phyloP scores from a whole-genome alignment of 352 stramenopile species.

The Elongisporangium prolatum region DNA sequence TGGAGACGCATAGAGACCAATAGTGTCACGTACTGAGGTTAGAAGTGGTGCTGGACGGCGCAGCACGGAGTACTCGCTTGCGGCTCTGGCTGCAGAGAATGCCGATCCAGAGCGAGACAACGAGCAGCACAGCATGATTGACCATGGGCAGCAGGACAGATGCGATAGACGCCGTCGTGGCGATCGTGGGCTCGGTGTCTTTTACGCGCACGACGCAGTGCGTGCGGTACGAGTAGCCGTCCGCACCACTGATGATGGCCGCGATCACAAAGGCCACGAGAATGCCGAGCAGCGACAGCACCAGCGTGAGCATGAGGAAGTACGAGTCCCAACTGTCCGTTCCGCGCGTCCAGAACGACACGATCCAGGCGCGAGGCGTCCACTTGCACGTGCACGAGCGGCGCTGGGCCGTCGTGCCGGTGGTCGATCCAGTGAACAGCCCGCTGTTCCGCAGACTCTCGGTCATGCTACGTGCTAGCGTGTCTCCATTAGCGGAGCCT shows the following conservation, averaged over 20 bases:
- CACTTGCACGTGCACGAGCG: conserved; percentile 9
- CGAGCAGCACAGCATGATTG: conserved; percentile 66
- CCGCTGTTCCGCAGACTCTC: not conserved
- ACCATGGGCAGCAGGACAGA: conserved; percentile 48
- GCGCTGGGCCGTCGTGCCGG: conserved; percentile 9
- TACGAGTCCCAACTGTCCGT: conserved; percentile 75
- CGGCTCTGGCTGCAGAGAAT: conserved; percentile 75
- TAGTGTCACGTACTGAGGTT: conserved; percentile 60
- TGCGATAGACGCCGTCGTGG: conserved; percentile 34
- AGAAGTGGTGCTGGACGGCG: conserved; percentile 48
- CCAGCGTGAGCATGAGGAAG: conserved; percentile 49
- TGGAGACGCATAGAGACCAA: not conserved
- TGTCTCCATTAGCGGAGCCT: not conserved
- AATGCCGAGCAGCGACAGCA: conserved; percentile 46
- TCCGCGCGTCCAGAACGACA: conserved; percentile 48
- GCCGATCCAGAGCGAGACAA: conserved; percentile 65
- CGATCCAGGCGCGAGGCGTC: conserved; percentile 16
- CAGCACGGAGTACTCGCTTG: conserved; percentile 61
- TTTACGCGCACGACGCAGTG: conserved; percentile 36
- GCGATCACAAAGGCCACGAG: conserved; percentile 33
- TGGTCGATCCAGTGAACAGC: not conserved
- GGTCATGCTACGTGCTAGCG: not conserved
- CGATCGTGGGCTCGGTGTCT: conserved; percentile 17
- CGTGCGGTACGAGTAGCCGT: conserved; percentile 28
- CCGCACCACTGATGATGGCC: conserved; percentile 21